Conservation (phyloP, 345 rosid species). For the Carallia brachiata region DNA sequence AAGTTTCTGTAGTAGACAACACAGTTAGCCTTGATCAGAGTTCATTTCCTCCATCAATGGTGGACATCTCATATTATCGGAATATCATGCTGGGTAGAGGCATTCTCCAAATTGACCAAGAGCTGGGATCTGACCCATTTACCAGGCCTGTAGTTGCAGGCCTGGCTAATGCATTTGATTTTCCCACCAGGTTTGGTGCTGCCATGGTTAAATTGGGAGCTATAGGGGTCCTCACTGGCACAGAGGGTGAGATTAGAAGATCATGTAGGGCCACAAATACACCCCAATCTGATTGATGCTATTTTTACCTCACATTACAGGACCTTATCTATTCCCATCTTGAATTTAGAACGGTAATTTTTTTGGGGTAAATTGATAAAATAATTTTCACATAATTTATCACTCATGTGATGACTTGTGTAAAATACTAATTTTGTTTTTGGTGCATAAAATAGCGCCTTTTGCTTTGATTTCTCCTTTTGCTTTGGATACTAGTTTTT, state of each 20-base stretch:
- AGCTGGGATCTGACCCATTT: constrained; percentile 22
- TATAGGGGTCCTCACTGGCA: constrained; percentile 32
- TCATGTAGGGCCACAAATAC: constrained; percentile 29
- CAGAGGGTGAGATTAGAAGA: constrained; percentile 41
- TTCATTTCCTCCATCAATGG: constrained; percentile 14
- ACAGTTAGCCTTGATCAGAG: constrained; percentile 32
- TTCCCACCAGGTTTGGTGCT: constrained; percentile 30
- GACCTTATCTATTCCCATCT: neutral
- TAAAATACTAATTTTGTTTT: no score
- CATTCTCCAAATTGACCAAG: constrained; percentile 38
- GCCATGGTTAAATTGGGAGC: constrained; percentile 49
- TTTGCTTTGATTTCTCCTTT: no score
- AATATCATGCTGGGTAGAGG: constrained; percentile 27
- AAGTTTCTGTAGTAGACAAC: constrained; percentile 14
- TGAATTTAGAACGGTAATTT: neutral
- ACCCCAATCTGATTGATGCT: neutral
- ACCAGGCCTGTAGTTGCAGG: constrained; percentile 24
- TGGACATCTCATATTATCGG: constrained; percentile 31
- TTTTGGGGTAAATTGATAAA: no score
- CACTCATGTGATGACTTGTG: no score
- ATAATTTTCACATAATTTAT: no score
- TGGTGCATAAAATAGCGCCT: no score
- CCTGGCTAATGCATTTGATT: constrained; percentile 25
- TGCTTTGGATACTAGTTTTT: no score
- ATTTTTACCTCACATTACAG: neutral